Conservation (phyloP, 352 stramenopile species). For the Pythium diclinum region DNA sequence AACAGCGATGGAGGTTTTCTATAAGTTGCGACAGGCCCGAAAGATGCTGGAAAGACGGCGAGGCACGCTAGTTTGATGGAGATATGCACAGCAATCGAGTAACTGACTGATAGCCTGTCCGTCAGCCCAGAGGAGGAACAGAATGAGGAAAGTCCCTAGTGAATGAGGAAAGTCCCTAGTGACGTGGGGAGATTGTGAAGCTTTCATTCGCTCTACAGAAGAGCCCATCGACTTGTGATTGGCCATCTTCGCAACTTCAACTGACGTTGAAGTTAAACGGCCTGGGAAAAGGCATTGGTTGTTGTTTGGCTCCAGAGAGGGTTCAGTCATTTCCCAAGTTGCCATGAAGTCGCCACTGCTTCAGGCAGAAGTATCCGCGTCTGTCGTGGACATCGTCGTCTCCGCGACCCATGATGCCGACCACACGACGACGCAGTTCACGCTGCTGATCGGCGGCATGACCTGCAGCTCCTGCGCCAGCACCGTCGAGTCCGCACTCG, state of each 20-base stretch:
- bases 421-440: not conserved
- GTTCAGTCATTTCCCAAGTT: not conserved
- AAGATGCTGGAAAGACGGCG: too few species aligned
- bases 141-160: too few species aligned
- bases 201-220: too few species aligned
- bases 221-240: too few species aligned
- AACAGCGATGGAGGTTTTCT: too few species aligned
- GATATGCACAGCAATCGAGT: too few species aligned
- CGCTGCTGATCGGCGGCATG: not conserved
- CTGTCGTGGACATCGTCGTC: not conserved
- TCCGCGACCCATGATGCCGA: not conserved
- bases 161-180: too few species aligned
- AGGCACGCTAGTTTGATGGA: too few species aligned
- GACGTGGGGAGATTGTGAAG: too few species aligned
- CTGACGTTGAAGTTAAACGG: not conserved
- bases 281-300: not conserved
- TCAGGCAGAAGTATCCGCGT: not conserved
- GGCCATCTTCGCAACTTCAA: not conserved
- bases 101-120: too few species aligned
- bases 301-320: not conserved
- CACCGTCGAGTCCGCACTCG: not conserved
- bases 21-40: too few species aligned
- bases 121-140: too few species aligned
- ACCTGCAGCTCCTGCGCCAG: not conserved
- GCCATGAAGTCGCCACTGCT: not conserved